Evolutionary conservation across 2,329 filamentous ascomycete genomes (phyloP).

Genomic region (Phyllosticta citrichinensis): DNA sequence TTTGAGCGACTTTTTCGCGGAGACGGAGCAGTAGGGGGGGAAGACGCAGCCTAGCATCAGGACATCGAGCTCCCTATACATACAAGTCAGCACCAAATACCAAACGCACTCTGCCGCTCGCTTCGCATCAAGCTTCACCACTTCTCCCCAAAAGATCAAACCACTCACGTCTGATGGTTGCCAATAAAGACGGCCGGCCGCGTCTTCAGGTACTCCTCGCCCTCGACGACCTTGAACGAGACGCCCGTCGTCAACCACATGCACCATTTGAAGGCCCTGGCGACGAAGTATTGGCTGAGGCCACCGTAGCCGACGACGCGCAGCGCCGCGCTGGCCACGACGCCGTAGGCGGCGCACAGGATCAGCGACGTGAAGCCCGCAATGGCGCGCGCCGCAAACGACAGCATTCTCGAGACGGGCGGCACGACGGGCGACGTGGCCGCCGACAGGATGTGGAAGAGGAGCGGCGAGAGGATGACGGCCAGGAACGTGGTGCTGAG

Average conservation of each 20-base stretch:
- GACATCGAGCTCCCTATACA: slow-evolving; percentile 67
- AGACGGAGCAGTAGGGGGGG: slow-evolving; percentile 84
- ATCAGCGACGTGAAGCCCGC: slow-evolving; percentile 32
- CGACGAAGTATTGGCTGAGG: slow-evolving; percentile 77
- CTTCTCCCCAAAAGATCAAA: not conserved
- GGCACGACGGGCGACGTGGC: not conserved
- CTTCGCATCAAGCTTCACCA: slow-evolving; percentile 1
- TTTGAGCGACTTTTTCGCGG: slow-evolving; percentile 78
- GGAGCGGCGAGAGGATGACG: slow-evolving; percentile 7
- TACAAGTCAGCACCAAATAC: slow-evolving; percentile 12
- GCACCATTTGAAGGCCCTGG: slow-evolving; percentile 65
- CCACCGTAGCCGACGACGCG: slow-evolving; percentile 61
- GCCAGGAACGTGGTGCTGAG: not conserved
- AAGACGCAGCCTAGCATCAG: slow-evolving; percentile 84
- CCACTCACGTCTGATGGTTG: slow-evolving; percentile 71
- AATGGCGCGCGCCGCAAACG: slow-evolving; percentile 57
- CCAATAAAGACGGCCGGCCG: slow-evolving; percentile 84
- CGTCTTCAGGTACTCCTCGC: slow-evolving; percentile 15
- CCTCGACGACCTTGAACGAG: slow-evolving; percentile 61
- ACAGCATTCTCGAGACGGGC: slow-evolving; percentile 14
- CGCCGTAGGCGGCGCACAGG: slow-evolving; percentile 57
- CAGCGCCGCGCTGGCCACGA: slow-evolving; percentile 61
- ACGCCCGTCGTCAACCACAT: slow-evolving; percentile 71
- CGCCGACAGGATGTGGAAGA: not conserved
- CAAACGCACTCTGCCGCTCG: not conserved